Conservation (phyloP, 805 yeast species). For the Kluyveromyces siamensis region DNA sequence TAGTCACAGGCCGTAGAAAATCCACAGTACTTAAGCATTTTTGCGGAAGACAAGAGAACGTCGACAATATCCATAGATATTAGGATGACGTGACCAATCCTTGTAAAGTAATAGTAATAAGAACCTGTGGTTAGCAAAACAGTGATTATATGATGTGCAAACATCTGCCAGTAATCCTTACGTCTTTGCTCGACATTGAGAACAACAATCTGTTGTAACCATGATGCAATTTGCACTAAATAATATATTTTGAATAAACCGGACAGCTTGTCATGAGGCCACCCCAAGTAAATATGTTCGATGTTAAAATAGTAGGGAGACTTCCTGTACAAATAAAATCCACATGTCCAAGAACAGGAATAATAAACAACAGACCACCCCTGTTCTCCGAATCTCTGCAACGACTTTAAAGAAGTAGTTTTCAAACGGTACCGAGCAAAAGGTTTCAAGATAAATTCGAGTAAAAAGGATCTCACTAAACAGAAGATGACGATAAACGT, state of each 20-base stretch:
- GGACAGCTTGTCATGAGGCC: constrained; percentile 66
- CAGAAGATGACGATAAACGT: constrained; percentile 48
- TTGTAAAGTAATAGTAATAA: constrained; percentile 60
- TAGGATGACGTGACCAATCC: constrained; percentile 71
- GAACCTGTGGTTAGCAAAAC: constrained; percentile 58
- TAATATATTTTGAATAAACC: constrained; percentile 56
- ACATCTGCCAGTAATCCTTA: constrained; percentile 81
- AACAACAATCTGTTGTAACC: constrained; percentile 74
- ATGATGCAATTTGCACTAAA: constrained; percentile 59
- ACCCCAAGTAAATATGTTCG: constrained; percentile 50
- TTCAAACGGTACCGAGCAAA: constrained; percentile 36
- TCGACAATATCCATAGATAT: constrained; percentile 82
- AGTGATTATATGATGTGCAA: constrained; percentile 81
- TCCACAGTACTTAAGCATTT: constrained; percentile 67
- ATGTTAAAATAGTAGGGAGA: constrained; percentile 54
- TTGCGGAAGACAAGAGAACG: constrained; percentile 60
- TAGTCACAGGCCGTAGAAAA: constrained; percentile 51
- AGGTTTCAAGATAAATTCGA: constrained; percentile 51
- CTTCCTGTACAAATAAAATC: constrained; percentile 45
- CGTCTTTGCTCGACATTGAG: constrained; percentile 70
- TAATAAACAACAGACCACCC: constrained; percentile 68
- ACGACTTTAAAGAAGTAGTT: constrained; percentile 42
- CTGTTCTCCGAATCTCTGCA: constrained; percentile 75
- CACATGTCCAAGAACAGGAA: constrained; percentile 43
- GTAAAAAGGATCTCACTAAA: constrained; percentile 49